Evolutionary conservation across 768 basidiomycete genomes (phyloP), one percentile per base, ranked within the genome.

Genomic region (Amanita molliuscula): DNA sequence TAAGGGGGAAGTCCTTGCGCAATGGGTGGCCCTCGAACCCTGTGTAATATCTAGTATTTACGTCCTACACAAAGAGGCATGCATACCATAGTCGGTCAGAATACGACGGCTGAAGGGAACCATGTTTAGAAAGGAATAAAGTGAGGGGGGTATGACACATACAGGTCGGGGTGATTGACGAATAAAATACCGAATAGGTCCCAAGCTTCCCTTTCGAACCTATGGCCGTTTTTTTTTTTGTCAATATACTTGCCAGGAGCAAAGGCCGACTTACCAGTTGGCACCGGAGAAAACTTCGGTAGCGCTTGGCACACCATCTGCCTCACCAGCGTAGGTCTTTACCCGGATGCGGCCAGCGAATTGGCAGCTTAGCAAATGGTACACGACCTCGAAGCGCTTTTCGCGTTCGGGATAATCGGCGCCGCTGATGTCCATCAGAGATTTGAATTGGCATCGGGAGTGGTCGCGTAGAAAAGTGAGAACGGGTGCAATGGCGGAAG

Each of bases 181-280:
- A 99, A 99, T 75, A 92, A 96, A 42, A 99, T 87, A 40, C 96
- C 96, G 62, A 74, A 99, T 67, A 99, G 76, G 70, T 99, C 96
- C 94, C 95, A 99, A 25, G 88, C 84, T 67, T 99, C 96, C 52
- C 96, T 77, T 68, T 99, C 96, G 64, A 96, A 97, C 87, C 87
- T 89, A 52, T 21, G 41, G 33, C n/a, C 15, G 26, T 4, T 0
- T 18, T 15, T 43, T 4, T 0, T 18, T 15, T 43, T 13, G 28
- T 7, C 31, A 11, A 6, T 29, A 46, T 33, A 23, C 43, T 45
- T 29, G 15, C 9, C 29, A 44, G 23, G 37, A 20, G 7, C 11
- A 38, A 13, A 35, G 11, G 20, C 7, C 13, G n/a, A 66, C 76
- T 41, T 61, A 88, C 96, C 96, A 99, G 61, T 99, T 90, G 5